Conservation (phyloP, 75 land plant genomes). For the Chamaecyparis obtusa region DNA sequence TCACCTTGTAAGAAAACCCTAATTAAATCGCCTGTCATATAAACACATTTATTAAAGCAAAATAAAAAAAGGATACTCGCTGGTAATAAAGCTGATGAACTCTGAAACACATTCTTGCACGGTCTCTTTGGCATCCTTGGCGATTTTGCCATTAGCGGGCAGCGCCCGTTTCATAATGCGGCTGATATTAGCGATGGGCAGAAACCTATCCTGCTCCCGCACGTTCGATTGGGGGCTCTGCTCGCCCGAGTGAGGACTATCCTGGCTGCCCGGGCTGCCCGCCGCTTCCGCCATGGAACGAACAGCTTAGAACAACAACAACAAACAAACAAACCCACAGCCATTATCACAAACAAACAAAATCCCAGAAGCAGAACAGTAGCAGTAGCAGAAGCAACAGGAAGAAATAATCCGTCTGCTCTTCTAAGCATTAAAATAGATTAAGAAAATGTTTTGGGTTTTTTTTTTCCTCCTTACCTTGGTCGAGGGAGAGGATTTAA, state of each 20-base stretch:
- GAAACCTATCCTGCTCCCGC: constrained; percentile 61
- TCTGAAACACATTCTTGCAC: constrained; percentile 77
- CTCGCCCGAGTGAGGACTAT: constrained; percentile 40
- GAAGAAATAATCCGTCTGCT: not conserved
- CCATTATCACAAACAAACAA: not conserved
- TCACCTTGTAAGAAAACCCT: not conserved
- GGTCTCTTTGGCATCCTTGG: constrained; percentile 73
- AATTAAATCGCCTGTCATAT: not conserved
- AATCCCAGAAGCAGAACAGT: no score
- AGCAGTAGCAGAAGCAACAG: not conserved
- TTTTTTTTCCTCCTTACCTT: not conserved
- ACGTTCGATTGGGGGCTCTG: constrained; percentile 29
- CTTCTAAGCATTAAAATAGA: not conserved
- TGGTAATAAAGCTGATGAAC: constrained; percentile 73
- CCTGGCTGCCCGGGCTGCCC: constrained; percentile 37
- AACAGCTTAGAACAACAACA: not conserved
- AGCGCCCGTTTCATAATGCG: constrained; percentile 70
- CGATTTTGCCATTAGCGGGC: constrained; percentile 70
- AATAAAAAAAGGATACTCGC: constrained; percentile 19
- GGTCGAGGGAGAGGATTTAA: not conserved
- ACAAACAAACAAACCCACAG: not conserved
- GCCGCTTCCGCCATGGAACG: constrained; percentile 31
- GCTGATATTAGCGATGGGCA: constrained; percentile 74
- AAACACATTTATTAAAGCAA: no score
- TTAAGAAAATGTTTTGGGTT: not conserved